A percentile compares a stretch with the other conserved stretches of the same genome.
Conservation (phyloP, 495 filamentous ascomycete species). For the Pseudomonodictys pantanalensis region DNA sequence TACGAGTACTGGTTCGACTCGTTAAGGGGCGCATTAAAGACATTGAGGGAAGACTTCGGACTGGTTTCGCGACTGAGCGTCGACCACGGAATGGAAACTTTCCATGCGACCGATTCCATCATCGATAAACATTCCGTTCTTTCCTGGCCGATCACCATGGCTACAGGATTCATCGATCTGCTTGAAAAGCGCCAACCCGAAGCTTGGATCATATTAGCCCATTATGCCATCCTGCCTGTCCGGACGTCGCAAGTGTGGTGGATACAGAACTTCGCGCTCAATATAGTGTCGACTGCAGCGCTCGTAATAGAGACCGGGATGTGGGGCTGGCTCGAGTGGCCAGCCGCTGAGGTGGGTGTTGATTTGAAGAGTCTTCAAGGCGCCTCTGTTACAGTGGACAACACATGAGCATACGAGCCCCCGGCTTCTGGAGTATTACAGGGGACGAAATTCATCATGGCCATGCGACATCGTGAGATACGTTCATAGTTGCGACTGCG, state of each 20-base stretch:
- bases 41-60: constrained; percentile 14
- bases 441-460: too few species aligned
- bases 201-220: constrained; percentile 25
- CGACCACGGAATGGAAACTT: not conserved
- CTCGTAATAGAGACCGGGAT: constrained; percentile 12
- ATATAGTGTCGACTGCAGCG: constrained; percentile 21
- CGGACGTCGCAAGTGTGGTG: constrained; percentile 16
- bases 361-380: not conserved
- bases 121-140: constrained; percentile 6
- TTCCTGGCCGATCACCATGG: constrained; percentile 3
- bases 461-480: too few species aligned
- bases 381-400: not conserved
- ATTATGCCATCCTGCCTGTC: constrained; percentile 23
- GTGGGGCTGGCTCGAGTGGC: constrained; percentile 24
- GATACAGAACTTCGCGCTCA: constrained; percentile 2
- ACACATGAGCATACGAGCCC: not conserved
- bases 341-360: constrained; percentile 3
- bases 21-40: not conserved
- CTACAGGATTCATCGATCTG: constrained; percentile 11
- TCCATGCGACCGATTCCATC: not conserved
- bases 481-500: too few species aligned
- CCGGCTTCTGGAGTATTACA: too few species aligned
- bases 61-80: constrained; percentile 14
- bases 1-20: constrained; percentile 21
- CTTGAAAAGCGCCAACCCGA: constrained; percentile 12